phyloP scores from a whole-genome alignment of 2,329 filamentous ascomycete genomes.

The Parasarocladium wereldwijsianum region DNA sequence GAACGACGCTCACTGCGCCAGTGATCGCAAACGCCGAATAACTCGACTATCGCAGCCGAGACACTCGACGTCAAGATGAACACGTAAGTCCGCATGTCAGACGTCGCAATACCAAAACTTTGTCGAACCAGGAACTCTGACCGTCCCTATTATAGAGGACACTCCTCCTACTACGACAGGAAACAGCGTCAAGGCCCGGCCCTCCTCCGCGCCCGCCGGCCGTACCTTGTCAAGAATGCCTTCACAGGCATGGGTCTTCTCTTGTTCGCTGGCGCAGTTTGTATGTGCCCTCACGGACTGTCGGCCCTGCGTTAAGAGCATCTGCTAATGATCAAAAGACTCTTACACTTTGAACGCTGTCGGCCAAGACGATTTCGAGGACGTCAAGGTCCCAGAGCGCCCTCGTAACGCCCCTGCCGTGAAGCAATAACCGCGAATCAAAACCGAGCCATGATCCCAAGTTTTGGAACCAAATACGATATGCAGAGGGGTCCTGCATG shows the following conservation, averaged over 20 bases:
- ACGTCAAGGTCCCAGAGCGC: conserved; percentile 75
- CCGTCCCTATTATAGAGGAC: too few species aligned
- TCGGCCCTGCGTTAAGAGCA: not conserved
- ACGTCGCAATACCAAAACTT: too few species aligned
- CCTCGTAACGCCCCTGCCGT: conserved; percentile 34
- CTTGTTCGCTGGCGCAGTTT: conserved; percentile 67
- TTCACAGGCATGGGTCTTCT: conserved; percentile 65
- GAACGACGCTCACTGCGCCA: too few species aligned
- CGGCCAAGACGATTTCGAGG: conserved; percentile 92
- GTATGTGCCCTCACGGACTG: conserved; percentile 42
- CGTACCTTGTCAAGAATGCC: conserved; percentile 83
- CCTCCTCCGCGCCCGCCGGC: conserved; percentile 78
- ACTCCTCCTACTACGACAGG: conserved; percentile 77
- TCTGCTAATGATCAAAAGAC: conserved; percentile 22
- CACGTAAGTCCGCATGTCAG: too few species aligned
- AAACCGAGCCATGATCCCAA: too few species aligned
- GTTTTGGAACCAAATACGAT: too few species aligned
- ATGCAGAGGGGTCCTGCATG: too few species aligned
- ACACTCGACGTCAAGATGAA: too few species aligned
- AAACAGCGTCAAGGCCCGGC: conserved; percentile 75
- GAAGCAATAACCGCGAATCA: too few species aligned
- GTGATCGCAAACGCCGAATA: too few species aligned
- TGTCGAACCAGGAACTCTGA: too few species aligned
- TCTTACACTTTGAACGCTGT: conserved; percentile 62
- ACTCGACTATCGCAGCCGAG: too few species aligned